These are phyloP conservation scores for Fusarium agapanthi DNA, from an alignment of 2,329 filamentous ascomycete genomes.

Conservation along the genomic window DNA sequence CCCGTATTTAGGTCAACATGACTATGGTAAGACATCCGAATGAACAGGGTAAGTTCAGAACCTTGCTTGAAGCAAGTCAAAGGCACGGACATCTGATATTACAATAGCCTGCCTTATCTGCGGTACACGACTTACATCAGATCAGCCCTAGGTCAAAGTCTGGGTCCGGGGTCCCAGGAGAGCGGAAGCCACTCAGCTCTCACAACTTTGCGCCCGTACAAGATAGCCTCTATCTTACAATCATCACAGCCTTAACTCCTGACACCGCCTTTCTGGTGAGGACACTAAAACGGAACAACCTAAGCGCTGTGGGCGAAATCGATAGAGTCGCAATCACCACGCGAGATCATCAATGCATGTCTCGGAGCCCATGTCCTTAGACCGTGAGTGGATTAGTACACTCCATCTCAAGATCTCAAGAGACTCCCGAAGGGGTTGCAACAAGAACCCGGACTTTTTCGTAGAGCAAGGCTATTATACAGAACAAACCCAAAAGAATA, in stretches of 20 bases:
- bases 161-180: background rate
- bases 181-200: slow-evolving; percentile 6
- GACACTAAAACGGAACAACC: background rate
- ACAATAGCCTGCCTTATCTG: background rate
- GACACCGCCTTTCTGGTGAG: background rate
- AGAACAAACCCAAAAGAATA: background rate
- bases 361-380: slow-evolving; percentile 25
- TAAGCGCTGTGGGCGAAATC: background rate
- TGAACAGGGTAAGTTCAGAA: background rate
- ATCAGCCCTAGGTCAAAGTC: slow-evolving; percentile 14
- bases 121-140: slow-evolving; percentile 20
- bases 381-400: background rate
- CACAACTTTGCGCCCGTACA: slow-evolving; percentile 11
- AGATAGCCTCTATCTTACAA: background rate
- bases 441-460: background rate
- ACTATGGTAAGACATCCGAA: background rate
- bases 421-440: background rate
- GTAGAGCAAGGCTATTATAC: background rate
- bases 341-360: slow-evolving; percentile 33
- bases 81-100: background rate
- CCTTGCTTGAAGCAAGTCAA: background rate
- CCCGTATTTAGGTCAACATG: background rate
- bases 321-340: slow-evolving; percentile 12
- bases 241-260: background rate
- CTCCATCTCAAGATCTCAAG: slow-evolving; percentile 26